Conservation (phyloP, 2,329 filamentous ascomycete genomes). For the Trichophyton equinum region DNA sequence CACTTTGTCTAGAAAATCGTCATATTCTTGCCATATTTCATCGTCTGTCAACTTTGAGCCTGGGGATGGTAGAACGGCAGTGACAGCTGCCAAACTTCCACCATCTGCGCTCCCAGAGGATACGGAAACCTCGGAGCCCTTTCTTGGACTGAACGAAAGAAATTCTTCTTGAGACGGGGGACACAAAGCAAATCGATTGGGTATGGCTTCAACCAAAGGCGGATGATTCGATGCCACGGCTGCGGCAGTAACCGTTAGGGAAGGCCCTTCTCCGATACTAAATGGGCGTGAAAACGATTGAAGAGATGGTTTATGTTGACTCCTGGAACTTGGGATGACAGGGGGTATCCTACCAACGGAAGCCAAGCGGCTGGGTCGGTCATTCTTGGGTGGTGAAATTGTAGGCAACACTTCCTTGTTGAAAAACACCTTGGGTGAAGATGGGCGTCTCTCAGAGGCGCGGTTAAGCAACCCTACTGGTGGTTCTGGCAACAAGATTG, state of each 20-base stretch:
- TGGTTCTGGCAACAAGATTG: slow-evolving; percentile 32
- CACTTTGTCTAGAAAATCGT: slow-evolving; percentile 69
- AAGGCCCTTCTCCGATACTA: slow-evolving; percentile 36
- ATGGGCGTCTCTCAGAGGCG: slow-evolving; percentile 18
- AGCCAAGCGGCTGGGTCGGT: slow-evolving; percentile 52
- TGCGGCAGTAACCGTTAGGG: slow-evolving; percentile 21
- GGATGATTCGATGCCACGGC: slow-evolving; percentile 1
- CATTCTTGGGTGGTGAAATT: slow-evolving; percentile 13
- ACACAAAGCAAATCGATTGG: not conserved
- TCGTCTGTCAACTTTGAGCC: slow-evolving; percentile 59
- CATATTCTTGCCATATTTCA: slow-evolving; percentile 88
- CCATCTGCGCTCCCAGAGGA: slow-evolving; percentile 44
- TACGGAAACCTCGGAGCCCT: slow-evolving; percentile 55
- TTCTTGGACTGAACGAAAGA: slow-evolving; percentile 58
- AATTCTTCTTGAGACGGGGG: slow-evolving; percentile 44
- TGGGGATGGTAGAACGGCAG: slow-evolving; percentile 52
- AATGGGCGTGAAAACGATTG: slow-evolving; percentile 83
- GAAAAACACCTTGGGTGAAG: slow-evolving; percentile 28
- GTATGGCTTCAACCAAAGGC: slow-evolving; percentile 8
- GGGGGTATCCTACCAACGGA: slow-evolving; percentile 79
- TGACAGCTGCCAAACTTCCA: slow-evolving; percentile 48
- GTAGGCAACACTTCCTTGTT: slow-evolving; percentile 17
- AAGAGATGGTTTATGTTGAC: slow-evolving; percentile 53
- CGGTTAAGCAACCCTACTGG: slow-evolving; percentile 27
- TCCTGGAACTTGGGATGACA: slow-evolving; percentile 55